Base-by-base conservation (phyloP, 2,329 filamentous ascomycete genomes). In the Aspergillus pseudoviridinutans region DNA sequence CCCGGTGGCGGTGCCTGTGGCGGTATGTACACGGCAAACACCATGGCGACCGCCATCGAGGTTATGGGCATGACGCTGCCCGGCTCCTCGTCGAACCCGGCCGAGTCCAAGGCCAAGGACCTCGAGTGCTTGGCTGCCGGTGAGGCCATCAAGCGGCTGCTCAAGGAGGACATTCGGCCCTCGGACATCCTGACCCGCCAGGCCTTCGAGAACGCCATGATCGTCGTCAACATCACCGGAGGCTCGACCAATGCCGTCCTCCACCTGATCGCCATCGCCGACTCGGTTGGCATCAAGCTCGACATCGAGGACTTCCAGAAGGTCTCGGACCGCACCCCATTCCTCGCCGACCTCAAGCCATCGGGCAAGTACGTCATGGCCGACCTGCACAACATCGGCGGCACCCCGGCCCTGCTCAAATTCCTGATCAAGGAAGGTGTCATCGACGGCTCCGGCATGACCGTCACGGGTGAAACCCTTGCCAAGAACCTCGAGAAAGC, bases 191-290 rank as follows among this genome's bases (percentile, higher is more conserved):
- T 94, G 73, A 93, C 90, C 9, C 85, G 89, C 55, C 80, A 89
- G 70, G 89, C 90, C 7, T 92, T 94, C 65, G 89, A 93, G 77
- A 88, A 93, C 70, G 90, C 90, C 68, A 93, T 94, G 89, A 83
- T 89, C 9, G 80, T 93, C 27, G 87, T 92, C 62, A 92, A 87
- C 71, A 88, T 93, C 66, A 89, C 91, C 3, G 90, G 90, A 54
- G 90, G 90, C 61, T 92, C 89, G 68, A 94, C 90, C 63, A 94
- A 94, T 74, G 90, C 90, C 42, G 90, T 94, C 38, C 84, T 94
- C 49, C 90, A 94, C 74, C 76, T 94, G 50, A 90, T 94, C 70
- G 90, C 90, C 68, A 92, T 93, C 57, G 90, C 90, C 59, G 88
- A 93, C 76, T 83, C 87, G 5, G 89, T 91, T 24, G 90, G 89